A percentile compares a stretch with the other conserved stretches of the same genome.
These are phyloP conservation scores for Xylariaceae sp. DNA, from an alignment of 2,329 filamentous ascomycete genomes.

Conservation along the genomic window DNA sequence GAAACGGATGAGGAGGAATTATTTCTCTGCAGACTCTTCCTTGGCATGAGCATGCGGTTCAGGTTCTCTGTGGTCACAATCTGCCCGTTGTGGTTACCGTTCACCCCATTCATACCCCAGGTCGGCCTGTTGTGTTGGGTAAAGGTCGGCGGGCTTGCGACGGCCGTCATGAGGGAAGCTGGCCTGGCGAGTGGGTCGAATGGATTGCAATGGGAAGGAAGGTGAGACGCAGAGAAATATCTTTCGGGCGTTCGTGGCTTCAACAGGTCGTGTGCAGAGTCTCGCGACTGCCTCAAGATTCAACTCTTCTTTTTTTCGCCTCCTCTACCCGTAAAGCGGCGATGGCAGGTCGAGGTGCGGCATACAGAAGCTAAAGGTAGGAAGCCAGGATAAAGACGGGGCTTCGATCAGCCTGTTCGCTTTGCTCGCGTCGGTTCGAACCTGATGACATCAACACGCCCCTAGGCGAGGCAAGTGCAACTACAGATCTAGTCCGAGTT, in stretches of 20 bases:
- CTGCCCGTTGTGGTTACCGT: conserved; percentile 35
- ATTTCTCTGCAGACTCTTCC: conserved; percentile 78
- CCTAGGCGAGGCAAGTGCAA: neutral
- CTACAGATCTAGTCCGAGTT: neutral
- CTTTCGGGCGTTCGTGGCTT: no score
- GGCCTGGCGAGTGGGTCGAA: conserved; percentile 9
- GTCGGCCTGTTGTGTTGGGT: conserved; percentile 57
- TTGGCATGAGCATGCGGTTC: conserved; percentile 82
- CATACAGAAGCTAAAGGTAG: neutral
- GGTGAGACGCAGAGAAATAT: no score
- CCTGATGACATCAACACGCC: neutral
- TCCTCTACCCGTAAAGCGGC: neutral
- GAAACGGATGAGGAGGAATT: conserved; percentile 89
- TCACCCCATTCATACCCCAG: conserved; percentile 55
- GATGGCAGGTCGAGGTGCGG: neutral
- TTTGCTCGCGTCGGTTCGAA: neutral
- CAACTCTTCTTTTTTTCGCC: neutral
- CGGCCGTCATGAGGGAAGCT: conserved; percentile 57
- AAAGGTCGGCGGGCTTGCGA: conserved; percentile 60
- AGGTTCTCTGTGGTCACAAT: conserved; percentile 76
- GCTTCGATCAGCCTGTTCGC: neutral
- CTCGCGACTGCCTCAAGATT: no score
- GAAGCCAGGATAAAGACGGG: neutral
- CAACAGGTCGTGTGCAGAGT: no score
- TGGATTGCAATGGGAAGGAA: conserved; percentile 11